Base-by-base conservation (phyloP, 306 rosid species). In the Cajanus cajan region DNA sequence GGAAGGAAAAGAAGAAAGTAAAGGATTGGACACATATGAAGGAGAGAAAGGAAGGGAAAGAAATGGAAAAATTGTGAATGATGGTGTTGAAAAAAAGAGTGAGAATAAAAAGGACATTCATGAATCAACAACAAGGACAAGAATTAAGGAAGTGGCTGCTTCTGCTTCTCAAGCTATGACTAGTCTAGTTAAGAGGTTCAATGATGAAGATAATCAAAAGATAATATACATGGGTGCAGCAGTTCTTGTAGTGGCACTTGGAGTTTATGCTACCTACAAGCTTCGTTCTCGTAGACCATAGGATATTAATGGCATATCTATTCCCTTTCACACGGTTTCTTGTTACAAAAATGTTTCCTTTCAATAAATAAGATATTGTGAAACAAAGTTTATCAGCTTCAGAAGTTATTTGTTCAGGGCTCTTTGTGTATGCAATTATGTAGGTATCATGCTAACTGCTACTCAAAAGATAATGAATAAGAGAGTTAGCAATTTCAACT, bases 241-340 rank as follows among this genome's bases (percentile, higher is more conserved):
- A 22, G 74, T 80, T 66, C 33, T 83, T 16, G 87, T 75, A 9
- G 71, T 76, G 37, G 80, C 71, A 8, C 59, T 86, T 6, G 80
- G 86, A 50, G 66, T 83, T 76, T 86, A 76, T 77, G 86, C 80
- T 34, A 57, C 87, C 59, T 82, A 47, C 62, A 86, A 83, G 85
- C 52, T 79, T 66, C 89, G 87, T 7, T 58, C 45, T 7, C 73
- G 51, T 43, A 76, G 65, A 76, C 2, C 31, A 39, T 86, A 86
- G 59, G 7, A 44, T 31, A 33, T n/a, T 19, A 8, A 22, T 10
- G n/a, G 0, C 28, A 18, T 39, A 6, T 50, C 10, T 19, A 40
- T 63, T 71, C 45, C 51, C 15, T 57, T 73, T 47, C 15, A 14
- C 24, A 11, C 79, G 68, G 31, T 73, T 73, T n/a, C 31, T 36